phyloP scores from a whole-genome alignment of 108 stramenopile genomes.

The Pseudonitzschia multiseries region DNA sequence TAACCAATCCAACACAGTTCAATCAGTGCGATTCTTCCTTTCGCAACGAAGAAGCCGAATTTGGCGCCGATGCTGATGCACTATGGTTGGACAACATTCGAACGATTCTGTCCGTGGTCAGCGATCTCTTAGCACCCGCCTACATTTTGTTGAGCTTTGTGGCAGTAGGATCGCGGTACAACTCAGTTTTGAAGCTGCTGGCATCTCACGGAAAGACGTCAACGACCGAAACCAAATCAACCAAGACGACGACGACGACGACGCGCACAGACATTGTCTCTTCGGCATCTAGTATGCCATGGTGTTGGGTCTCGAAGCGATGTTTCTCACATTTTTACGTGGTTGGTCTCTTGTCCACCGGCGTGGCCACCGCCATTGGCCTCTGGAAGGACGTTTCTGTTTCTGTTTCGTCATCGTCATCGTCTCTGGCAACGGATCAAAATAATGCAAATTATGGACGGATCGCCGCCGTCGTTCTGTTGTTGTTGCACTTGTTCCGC shows the following conservation, averaged over 20 bases:
- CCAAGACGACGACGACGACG: background rate
- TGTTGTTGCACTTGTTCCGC: conserved; percentile 35
- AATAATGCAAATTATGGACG: background rate
- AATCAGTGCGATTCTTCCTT: background rate
- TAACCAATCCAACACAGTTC: background rate
- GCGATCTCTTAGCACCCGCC: conserved; percentile 19
- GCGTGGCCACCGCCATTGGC: background rate
- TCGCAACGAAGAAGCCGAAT: background rate
- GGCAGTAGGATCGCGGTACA: conserved; percentile 46
- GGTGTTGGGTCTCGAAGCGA: conserved; percentile 26
- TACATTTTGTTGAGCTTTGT: conserved; percentile 40
- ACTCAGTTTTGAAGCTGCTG: conserved; percentile 31
- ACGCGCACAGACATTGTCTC: no score
- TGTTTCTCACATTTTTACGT: conserved; percentile 56
- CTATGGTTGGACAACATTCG: background rate
- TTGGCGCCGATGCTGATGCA: background rate
- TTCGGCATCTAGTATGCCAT: background rate
- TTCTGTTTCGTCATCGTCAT: no score
- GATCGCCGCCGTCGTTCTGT: background rate
- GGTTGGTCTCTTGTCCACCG: conserved; percentile 39
- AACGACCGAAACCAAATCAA: background rate
- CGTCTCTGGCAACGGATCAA: background rate
- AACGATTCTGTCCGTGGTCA: background rate
- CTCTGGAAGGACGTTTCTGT: background rate
- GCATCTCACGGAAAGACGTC: conserved; percentile 61